These are phyloP conservation scores for Proliferodiscus dingleyae DNA, from an alignment of 2,329 filamentous ascomycete species.

Conservation along the genomic window DNA sequence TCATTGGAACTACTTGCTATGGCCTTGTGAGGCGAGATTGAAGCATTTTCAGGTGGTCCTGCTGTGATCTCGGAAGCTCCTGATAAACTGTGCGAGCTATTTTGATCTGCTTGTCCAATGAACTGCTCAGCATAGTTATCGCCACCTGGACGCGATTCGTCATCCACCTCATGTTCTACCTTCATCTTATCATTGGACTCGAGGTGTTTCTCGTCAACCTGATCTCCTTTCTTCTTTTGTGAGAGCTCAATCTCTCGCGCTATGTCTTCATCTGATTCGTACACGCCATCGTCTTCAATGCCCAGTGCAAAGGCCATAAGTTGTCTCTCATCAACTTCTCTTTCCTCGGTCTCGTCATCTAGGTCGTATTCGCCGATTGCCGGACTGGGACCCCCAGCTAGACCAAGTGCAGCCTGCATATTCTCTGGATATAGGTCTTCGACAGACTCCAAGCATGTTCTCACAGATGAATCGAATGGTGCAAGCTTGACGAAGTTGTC, in stretches of 20 bases:
- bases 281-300: slow-evolving; percentile 43
- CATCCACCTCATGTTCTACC: slow-evolving; percentile 10
- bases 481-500: slow-evolving; percentile 57
- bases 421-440: slow-evolving; percentile 78
- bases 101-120: slow-evolving; percentile 8
- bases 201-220: slow-evolving; percentile 15
- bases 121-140: slow-evolving; percentile 8
- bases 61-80: not conserved
- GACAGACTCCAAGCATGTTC: slow-evolving; percentile 76
- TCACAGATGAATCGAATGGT: slow-evolving; percentile 55
- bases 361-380: slow-evolving; percentile 8
- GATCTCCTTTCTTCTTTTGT: slow-evolving; percentile 21
- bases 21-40: not conserved
- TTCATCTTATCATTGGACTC: slow-evolving; percentile 5
- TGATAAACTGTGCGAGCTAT: not conserved
- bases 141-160: slow-evolving; percentile 6
- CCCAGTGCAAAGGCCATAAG: slow-evolving; percentile 39
- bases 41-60: not conserved
- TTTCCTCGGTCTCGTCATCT: slow-evolving; percentile 12
- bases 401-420: slow-evolving; percentile 45
- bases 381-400: slow-evolving; percentile 7
- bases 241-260: slow-evolving; percentile 31
- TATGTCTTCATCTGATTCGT: slow-evolving; percentile 51
- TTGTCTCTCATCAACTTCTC: slow-evolving; percentile 59
- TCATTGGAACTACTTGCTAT: not conserved